Evolutionary conservation across 805 yeast genomes (phyloP).

Genomic region (Peterozyma xylosa): DNA sequence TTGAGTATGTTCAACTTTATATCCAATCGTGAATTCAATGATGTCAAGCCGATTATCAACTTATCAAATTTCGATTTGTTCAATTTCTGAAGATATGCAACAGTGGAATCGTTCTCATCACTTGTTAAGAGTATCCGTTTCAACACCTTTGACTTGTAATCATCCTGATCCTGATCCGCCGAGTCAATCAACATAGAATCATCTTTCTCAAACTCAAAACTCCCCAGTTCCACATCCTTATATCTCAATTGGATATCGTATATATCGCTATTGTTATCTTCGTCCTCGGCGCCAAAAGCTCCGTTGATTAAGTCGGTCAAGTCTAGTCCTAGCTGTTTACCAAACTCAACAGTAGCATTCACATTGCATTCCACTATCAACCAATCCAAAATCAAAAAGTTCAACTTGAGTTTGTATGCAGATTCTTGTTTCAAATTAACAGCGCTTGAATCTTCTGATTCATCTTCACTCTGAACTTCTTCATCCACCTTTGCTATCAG

Average conservation of each 20-base stretch:
- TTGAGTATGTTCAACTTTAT: slow-evolving; percentile 46
- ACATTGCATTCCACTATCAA: slow-evolving; percentile 74
- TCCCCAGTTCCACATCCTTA: slow-evolving; percentile 6
- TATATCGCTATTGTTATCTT: slow-evolving; percentile 18
- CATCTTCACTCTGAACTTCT: slow-evolving; percentile 1
- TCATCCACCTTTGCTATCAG: background rate
- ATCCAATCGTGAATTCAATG: slow-evolving; percentile 43
- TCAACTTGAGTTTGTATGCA: slow-evolving; percentile 22
- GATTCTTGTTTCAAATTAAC: background rate
- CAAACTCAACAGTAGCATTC: slow-evolving; percentile 54
- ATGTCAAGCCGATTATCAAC: slow-evolving; percentile 32
- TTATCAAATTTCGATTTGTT: slow-evolving; percentile 12
- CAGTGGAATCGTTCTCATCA: background rate
- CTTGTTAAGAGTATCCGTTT: too few species aligned
- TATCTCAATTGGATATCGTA: slow-evolving; percentile 13
- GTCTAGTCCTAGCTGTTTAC: slow-evolving; percentile 43
- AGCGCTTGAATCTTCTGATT: background rate
- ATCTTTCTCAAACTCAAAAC: background rate
- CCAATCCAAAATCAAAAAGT: slow-evolving; percentile 59
- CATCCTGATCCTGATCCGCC: background rate
- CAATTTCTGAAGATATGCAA: slow-evolving; percentile 9
- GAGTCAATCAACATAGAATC: background rate
- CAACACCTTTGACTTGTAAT: background rate
- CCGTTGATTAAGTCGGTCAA: slow-evolving; percentile 11
- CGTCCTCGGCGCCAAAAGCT: slow-evolving; percentile 21